Evolutionary conservation across 2,329 filamentous ascomycete species (phyloP), one percentile per base, ranked within the genome.

Genomic region (Penicillium frequentans): DNA sequence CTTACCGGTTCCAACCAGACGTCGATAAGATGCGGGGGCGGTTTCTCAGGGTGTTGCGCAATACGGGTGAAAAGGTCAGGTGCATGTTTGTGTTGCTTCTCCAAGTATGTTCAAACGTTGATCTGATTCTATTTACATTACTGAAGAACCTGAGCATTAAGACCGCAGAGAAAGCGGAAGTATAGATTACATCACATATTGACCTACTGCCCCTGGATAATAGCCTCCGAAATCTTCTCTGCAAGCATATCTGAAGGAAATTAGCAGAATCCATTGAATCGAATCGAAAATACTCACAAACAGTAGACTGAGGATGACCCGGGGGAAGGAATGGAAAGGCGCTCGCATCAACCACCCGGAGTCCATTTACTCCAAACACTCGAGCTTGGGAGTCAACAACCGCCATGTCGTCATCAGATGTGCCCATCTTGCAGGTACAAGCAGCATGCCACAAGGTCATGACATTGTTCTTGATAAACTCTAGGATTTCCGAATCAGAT

Each of bases 401-500:
- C 19, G 70, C 72, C 59, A 67, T 64, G 6, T 52, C 19, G 49
- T 73, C 69, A 14, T 59, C 52, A 0, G 43, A 33, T 1, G 47
- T 61, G 4, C 70, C 70, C 70, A 73, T 73, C 48, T 70, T 70
- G 47, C 67, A 70, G 3, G 70, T 73, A 39, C 66, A 68, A 33
- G 62, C 54, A 3, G 67, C 63, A 58, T 73, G 67, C 61, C 67
- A 72, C 5, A 73, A 27, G 0, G 65, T 63, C 55, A 67, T 70
- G 14, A 74, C 46, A 53, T 62, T 69, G 7, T 68, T 51, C 31
- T 64, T 58, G 39, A 77, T 68, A 10, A 62, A 69, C 4, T 73
- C 61, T 3, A 79, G 61, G 14, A 83, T 77, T 50, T 81, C 65
- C 11, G 65, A 71, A 57, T 83, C 78, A 0, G 74, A 74, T 29